Evolutionary conservation across 805 yeast genomes (phyloP), one percentile per base, ranked within the genome.

Genomic region (Starmerella stellata): DNA sequence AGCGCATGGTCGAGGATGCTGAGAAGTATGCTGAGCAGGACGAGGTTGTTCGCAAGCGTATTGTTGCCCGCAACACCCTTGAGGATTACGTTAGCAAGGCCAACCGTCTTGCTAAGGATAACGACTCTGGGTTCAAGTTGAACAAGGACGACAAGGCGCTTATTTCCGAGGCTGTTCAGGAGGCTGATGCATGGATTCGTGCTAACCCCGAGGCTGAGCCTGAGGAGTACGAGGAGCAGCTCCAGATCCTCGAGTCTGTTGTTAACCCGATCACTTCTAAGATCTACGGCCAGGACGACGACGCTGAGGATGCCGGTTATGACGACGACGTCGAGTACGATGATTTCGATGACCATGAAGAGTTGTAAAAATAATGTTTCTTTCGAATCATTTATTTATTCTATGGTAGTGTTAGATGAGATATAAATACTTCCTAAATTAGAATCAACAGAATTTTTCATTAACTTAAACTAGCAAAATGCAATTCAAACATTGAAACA

Each of bases 1-100:
- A 87, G 54, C 81, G 87, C 65, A 87, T 87, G 95, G 94, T 87
- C 47, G 90, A 75, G 57, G 96, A 87, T 58, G 95, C 95, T 52
- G 96, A 83, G 64, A 78, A 79, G 65, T 87, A 65, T 55, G 93
- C 93, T 49, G 82, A 79, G 53, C 92, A 83, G 62, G 96, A 87
- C 63, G 76, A 75, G 51, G 75, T 71, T 52, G 69, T 81, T 44
- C 78, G 85, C 57, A 72, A 72, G 44, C 80, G 80, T 69, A 75
- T 87, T 53, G 92, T 78, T 65, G 74, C 93, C 45, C 80, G 82
- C 68, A 85, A 82, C 65, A 65, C 69, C 34, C 70, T 85, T 48
- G 95, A 85, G 66, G 79, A 82, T 62, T 83, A 81, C 58, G 87
- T 92, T 44, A 80, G 77, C 59, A 69, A 75, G 28, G 68, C 85